Base-by-base conservation (phyloP, 495 filamentous ascomycete species). In the Podospora comata region DNA sequence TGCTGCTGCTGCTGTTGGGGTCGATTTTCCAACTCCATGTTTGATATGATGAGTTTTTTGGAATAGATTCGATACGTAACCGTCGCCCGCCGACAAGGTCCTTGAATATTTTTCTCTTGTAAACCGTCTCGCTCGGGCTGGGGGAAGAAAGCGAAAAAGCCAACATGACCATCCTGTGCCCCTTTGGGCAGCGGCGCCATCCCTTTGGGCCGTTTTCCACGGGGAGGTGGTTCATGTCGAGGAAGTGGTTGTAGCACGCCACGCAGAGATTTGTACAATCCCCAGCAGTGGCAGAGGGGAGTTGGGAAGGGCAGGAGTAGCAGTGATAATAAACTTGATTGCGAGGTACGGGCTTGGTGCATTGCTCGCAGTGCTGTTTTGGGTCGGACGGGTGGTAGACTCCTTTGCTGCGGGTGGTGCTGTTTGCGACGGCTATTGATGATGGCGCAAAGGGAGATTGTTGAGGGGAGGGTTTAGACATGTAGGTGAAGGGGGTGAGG, bases 241-340 rank as follows among this genome's bases (percentile, higher is more conserved):
- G 84, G 16, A 93, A 83, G 44, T 81, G 82, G 48, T 81, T 76
- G 78, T 96, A 97, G 79, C 93, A 97, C 19, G 85, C 78, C 6
- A 81, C 79, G 79, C 93, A 97, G 68, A 96, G 84, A 71, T 97
- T 91, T 79, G 93, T 94, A 74, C 93, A 89, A n/a, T 90, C 92
- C 9, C 88, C 88, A 73, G 89, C 89, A 70, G 85, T 78, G 1
- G 39, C 39, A 3, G 63, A 72, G 0, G 72, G 65, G 5, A 66
- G 34, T 34, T 71, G 73, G 44, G 78, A 81, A 0, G 68, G 76
- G 65, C 84, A 85, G 11, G 70, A 67, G 67, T 73, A 78, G 75
- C 93, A 97, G 78, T 96, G 92, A 72, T 88, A 92, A n/a, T 92
- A 85, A 1, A 83, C 83, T 48, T 85, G 82, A 3, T 84, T 84